These are phyloP conservation scores for Aspergillus sp. DNA, from an alignment of 2,329 filamentous ascomycete species.

Conservation along the genomic window DNA sequence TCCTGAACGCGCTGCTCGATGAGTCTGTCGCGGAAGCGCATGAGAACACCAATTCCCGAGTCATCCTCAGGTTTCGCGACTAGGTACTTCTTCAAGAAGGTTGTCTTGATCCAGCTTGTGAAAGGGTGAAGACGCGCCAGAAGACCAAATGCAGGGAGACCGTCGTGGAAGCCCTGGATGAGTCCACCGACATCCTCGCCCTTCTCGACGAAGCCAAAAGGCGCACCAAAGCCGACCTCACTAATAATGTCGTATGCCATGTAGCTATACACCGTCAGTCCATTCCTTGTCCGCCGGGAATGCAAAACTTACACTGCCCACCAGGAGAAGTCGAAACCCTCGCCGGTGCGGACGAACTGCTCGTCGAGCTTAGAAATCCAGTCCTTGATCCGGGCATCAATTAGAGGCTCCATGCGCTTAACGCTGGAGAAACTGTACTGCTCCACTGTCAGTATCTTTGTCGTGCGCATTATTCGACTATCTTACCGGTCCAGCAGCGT, in stretches of 20 bases:
- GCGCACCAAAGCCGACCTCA: constrained; percentile 56
- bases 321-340: constrained; percentile 55
- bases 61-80: constrained; percentile 55
- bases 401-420: constrained; percentile 58
- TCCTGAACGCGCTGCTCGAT: constrained; percentile 51
- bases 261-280: constrained; percentile 32
- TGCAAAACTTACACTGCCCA: constrained; percentile 49
- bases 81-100: constrained; percentile 53
- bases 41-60: constrained; percentile 56
- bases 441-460: constrained; percentile 4
- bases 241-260: constrained; percentile 60
- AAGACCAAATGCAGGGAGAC: constrained; percentile 52
- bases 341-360: constrained; percentile 46
- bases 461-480: neutral
- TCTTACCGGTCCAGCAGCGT: constrained; percentile 51
- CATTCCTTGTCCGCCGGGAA: too few relatives aligned
- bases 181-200: constrained; percentile 54
- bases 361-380: constrained; percentile 53
- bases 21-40: constrained; percentile 58
- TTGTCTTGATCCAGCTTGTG: constrained; percentile 56
- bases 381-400: constrained; percentile 52
- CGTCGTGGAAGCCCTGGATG: constrained; percentile 57
- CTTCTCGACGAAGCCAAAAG: constrained; percentile 57
- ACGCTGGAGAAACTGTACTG: constrained; percentile 57
- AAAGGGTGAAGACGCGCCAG: constrained; percentile 55